Evolutionary conservation across 371 early-diverging fungal genomes (phyloP), one percentile per base, ranked within the genome.

Genomic region (Saksenaea vasiformis): DNA sequence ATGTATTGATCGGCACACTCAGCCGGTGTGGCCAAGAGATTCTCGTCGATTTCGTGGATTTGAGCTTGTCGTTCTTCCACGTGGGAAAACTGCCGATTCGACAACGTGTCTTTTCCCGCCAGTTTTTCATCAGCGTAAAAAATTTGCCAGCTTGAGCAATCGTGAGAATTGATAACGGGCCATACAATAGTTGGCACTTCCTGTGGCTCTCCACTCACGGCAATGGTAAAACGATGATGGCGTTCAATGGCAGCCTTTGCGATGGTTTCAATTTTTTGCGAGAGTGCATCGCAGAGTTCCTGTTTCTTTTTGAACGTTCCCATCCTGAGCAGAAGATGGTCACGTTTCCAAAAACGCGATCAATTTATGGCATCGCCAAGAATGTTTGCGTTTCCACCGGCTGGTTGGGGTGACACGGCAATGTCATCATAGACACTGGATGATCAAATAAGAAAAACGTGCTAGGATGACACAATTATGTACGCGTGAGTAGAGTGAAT

Each of bases 1-100:
- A 79, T 61, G 38, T 61, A 61, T 15, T 61, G 53, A 19, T 61
- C 61, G 27, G 61, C 61, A 14, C 19, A 47, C 19, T 61, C 61
- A 22, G 35, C 44, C 17, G 61, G 53, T 3, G 61, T 35, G 0
- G n/a, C 47, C 10, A 10, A 22, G 19, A 47, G 22, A 10, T n/a
- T 22, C 24, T 7, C 22, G 24, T 47, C 47, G 10, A 47, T n/a
- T 4, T 47, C 47, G 24, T 47, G 22, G 17, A 47, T 47, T 1
- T 47, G 47, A 4, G 22, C 47, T 22, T 22, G 19, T 47, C 47
- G 17, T 47, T n/a, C 19, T 22, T 10, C 24, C 24, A 22, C n/a
- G 24, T n/a, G 22, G 5, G 47, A n/a, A 47, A 47, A 19, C 2
- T 10, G 10, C 10, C 24, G n/a, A 22, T 47, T 47, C 22, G 22